Conservation (phyloP, 2,329 filamentous ascomycete genomes). For the Fusarium beomiforme region DNA sequence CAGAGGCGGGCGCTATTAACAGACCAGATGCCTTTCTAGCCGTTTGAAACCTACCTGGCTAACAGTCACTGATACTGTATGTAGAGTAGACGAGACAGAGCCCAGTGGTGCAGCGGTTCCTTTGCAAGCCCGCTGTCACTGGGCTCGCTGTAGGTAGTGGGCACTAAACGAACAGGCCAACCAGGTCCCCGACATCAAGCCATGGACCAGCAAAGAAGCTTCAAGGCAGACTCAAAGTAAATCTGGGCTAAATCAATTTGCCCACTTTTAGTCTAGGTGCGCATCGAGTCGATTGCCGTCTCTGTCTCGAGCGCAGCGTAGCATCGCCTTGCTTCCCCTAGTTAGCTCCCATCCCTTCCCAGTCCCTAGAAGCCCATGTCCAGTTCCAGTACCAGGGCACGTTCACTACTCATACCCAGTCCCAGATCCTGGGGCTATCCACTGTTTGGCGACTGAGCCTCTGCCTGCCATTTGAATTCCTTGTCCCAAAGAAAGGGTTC, state of each 20-base stretch:
- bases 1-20: conserved; percentile 6
- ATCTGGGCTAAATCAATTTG: conserved; percentile 35
- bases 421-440: not conserved
- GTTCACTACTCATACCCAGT: not conserved
- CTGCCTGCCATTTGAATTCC: not conserved
- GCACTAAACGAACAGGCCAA: conserved; percentile 14
- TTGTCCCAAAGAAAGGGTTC: conserved; percentile 12
- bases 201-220: conserved; percentile 18
- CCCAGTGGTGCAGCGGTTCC: not conserved
- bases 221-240: conserved; percentile 32
- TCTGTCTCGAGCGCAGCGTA: conserved; percentile 17
- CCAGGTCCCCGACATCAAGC: conserved; percentile 14
- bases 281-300: conserved; percentile 26
- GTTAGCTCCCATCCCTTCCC: not conserved
- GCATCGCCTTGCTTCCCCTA: conserved; percentile 26
- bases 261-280: conserved; percentile 34
- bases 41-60: conserved; percentile 20
- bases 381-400: not conserved
- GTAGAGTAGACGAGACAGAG: not conserved
- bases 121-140: conserved; percentile 10
- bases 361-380: not conserved
- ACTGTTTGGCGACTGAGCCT: not conserved
- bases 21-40: conserved; percentile 7
- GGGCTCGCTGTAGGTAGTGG: not conserved
- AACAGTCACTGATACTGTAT: too few species aligned